phyloP scores from a whole-genome alignment of 305 asterid species.

The Euphrasia arctica region DNA sequence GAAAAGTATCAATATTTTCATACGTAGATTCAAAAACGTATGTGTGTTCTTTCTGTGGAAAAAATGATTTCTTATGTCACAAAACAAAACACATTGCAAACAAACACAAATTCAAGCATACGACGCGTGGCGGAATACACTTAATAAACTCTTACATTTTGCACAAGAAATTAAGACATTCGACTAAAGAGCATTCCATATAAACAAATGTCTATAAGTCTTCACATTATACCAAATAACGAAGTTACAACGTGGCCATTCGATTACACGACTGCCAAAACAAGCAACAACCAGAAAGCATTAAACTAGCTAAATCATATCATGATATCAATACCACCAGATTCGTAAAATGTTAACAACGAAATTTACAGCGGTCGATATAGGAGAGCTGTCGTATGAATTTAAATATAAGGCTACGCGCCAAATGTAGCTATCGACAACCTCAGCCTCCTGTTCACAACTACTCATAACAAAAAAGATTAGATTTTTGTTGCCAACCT shows the following conservation, averaged over 20 bases:
- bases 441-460: not conserved
- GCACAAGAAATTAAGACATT: not conserved
- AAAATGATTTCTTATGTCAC: too few relatives aligned
- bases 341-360: not conserved
- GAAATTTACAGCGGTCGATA: not conserved
- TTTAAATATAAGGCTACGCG: not conserved
- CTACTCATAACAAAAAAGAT: not conserved
- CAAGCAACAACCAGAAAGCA: constrained; percentile 7
- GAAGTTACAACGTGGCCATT: not conserved
- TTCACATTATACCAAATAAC: too few relatives aligned
- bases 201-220: not conserved
- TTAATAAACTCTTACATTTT: too few relatives aligned
- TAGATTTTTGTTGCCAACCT: not conserved
- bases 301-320: not conserved
- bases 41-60: too few relatives aligned
- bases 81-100: too few relatives aligned
- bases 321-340: not conserved
- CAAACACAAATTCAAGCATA: too few relatives aligned
- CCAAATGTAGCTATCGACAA: constrained; percentile 1
- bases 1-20: too few relatives aligned
- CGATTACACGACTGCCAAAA: not conserved
- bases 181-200: not conserved
- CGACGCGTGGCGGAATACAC: too few relatives aligned
- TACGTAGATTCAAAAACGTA: too few relatives aligned
- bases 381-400: not conserved